These are phyloP conservation scores for Nannochloropsis gaditana DNA, from an alignment of 108 stramenopile genomes.

Conservation along the genomic window DNA sequence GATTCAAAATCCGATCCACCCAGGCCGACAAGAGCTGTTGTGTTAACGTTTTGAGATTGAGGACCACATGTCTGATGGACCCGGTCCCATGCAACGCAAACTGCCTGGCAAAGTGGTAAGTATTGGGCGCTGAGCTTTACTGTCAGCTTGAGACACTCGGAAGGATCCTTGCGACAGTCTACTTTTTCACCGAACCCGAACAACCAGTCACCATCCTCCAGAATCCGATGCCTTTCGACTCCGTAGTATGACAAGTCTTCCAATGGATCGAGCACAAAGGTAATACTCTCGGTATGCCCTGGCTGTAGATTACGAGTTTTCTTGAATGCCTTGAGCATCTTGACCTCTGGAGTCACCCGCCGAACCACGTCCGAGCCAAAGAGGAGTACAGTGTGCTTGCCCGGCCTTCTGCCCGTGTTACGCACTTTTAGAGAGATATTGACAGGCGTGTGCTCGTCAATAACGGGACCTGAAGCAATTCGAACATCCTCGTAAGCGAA, in stretches of 20 bases:
- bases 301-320: conserved; percentile 34
- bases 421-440: conserved; percentile 41
- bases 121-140: not conserved
- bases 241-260: conserved; percentile 46
- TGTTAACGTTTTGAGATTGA: not conserved
- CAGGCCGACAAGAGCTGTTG: not conserved
- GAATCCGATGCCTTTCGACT: conserved; percentile 24
- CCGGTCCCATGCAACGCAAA: not conserved
- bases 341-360: conserved; percentile 46
- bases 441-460: conserved; percentile 25
- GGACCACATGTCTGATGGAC: not conserved
- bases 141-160: conserved; percentile 23
- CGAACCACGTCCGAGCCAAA: conserved; percentile 43
- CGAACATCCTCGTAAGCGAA: conserved; percentile 33
- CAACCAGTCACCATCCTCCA: conserved; percentile 45
- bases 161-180: conserved; percentile 42
- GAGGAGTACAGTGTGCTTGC: conserved; percentile 42
- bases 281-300: conserved; percentile 30
- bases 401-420: conserved; percentile 41
- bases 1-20: conserved; percentile 5
- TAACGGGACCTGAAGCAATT: conserved; percentile 20
- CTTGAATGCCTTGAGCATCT: conserved; percentile 42
- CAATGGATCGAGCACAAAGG: not conserved
- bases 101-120: not conserved
- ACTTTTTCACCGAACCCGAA: conserved; percentile 35